Evolutionary conservation across 352 stramenopile species (phyloP), one percentile per base, ranked within the genome.

Genomic region (Phytophthora citricola): DNA sequence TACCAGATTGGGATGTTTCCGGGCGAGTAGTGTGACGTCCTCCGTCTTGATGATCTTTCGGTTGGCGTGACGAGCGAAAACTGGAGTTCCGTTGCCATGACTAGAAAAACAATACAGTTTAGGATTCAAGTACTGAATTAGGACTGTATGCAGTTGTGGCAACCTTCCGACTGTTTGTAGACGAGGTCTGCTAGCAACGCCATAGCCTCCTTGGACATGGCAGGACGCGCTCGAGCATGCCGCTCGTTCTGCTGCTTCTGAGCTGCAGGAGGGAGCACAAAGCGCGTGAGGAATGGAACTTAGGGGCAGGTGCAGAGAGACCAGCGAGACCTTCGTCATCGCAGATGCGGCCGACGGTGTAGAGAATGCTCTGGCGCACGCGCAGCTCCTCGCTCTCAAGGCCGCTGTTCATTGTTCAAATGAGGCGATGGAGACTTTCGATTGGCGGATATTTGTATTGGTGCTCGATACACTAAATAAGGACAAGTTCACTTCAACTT

Each of bases 11-110:
- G 81, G 61, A n/a, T 86, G 77, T 64, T 90, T 91, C n/a, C 85
- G 62, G 20, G 85, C 77, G 43, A 82, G 82, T 17, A 93, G 73
- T 32, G 79, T 59, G 39, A 93, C 81, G 56, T 93, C 85, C 52
- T 93, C 85, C 2, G 77, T 52, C 40, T 93, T 93, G 51, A 93
- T 90, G 29, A 87, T 75, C 58, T 91, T 91, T 31, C 79, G 79
- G 36, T 85, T 90, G 11, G 79, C 82, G 54, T 93, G 85, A 44
- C 76, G 70, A 12, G 85, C 83, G 55, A 93, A 93, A 90, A 85
- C 63, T 93, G 85, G 58, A 93, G 61, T 59, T 93, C 85, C 14
- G 75, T 88, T 22, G 85, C 85, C 63, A 91, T 75, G 52, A 93
- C 85, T 93, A 36, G 45, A 15, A 53, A 45, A 12, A 40, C 5